phyloP scores from a whole-genome alignment of 2,329 filamentous ascomycete species.

The Fusarium nelsonii region DNA sequence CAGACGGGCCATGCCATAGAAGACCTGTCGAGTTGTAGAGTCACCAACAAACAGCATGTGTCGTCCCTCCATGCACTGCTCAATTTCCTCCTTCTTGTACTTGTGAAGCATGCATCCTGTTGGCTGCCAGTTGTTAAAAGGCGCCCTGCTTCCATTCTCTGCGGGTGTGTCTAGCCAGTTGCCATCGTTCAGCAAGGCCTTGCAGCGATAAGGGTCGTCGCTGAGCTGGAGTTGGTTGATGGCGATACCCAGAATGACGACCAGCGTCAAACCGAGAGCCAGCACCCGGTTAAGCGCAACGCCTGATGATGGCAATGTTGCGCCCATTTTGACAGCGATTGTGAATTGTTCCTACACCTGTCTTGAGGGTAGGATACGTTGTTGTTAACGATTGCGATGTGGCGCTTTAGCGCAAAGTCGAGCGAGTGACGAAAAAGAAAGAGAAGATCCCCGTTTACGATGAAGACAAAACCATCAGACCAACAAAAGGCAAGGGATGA shows the following conservation, averaged over 20 bases:
- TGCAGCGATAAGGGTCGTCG: conserved; percentile 66
- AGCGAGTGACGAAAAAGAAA: conserved; percentile 21
- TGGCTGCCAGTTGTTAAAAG: conserved; percentile 68
- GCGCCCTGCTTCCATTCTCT: conserved; percentile 46
- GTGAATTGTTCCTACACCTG: background rate
- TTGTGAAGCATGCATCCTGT: conserved; percentile 69
- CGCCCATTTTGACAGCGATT: conserved; percentile 16
- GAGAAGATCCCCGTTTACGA: background rate
- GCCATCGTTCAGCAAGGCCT: conserved; percentile 63
- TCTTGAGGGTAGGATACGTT: background rate
- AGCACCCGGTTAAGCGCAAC: conserved; percentile 35
- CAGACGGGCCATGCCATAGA: conserved; percentile 60
- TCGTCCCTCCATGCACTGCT: conserved; percentile 63
- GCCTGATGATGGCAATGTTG: conserved; percentile 23
- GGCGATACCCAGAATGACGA: conserved; percentile 38
- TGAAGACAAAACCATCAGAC: conserved; percentile 15
- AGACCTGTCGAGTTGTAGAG: conserved; percentile 69
- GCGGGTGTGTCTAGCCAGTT: conserved; percentile 59
- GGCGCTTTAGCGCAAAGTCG: conserved; percentile 13
- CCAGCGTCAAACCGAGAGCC: conserved; percentile 40
- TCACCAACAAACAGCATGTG: conserved; percentile 71
- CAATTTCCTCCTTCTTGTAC: conserved; percentile 65
- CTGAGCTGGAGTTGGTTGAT: conserved; percentile 34
- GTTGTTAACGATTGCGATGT: conserved; percentile 14
- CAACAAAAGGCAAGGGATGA: background rate